Evolutionary conservation across 2,329 filamentous ascomycete species (phyloP).

Genomic region (Diaporthe sp.): DNA sequence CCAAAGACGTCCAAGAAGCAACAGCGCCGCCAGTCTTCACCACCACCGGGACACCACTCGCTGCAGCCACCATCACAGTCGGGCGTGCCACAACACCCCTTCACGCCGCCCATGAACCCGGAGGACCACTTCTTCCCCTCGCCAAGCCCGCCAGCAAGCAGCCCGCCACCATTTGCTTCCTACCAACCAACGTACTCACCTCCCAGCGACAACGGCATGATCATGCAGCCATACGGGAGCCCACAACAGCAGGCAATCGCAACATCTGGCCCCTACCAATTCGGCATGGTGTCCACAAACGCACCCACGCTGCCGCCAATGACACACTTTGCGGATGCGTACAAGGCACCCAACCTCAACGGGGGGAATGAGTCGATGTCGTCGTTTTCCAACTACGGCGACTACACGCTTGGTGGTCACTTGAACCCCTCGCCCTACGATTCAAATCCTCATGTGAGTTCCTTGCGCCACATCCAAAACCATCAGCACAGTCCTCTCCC

Average conservation of each 20-base stretch:
- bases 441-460: constrained; percentile 82
- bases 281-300: constrained; percentile 68
- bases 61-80: constrained; percentile 50
- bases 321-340: constrained; percentile 73
- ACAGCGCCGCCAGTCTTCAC: constrained; percentile 43
- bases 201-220: constrained; percentile 69
- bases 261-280: constrained; percentile 67
- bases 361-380: constrained; percentile 72
- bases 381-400: constrained; percentile 75
- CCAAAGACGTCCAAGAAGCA: constrained; percentile 58
- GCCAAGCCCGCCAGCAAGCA: constrained; percentile 40
- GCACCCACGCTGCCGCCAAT: constrained; percentile 75
- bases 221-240: constrained; percentile 71
- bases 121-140: constrained; percentile 77
- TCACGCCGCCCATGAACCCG: constrained; percentile 71
- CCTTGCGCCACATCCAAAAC: constrained; percentile 60
- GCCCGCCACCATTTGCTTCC: constrained; percentile 76
- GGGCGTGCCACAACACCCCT: constrained; percentile 65
- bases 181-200: constrained; percentile 76
- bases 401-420: constrained; percentile 75
- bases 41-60: constrained; percentile 48
- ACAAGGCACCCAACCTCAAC: constrained; percentile 75
- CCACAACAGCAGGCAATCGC: constrained; percentile 65
- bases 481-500: constrained; percentile 43
- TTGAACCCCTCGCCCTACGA: constrained; percentile 75